Base-by-base conservation (phyloP, 805 yeast genomes). In the Kodamaea nitidulidarum region DNA sequence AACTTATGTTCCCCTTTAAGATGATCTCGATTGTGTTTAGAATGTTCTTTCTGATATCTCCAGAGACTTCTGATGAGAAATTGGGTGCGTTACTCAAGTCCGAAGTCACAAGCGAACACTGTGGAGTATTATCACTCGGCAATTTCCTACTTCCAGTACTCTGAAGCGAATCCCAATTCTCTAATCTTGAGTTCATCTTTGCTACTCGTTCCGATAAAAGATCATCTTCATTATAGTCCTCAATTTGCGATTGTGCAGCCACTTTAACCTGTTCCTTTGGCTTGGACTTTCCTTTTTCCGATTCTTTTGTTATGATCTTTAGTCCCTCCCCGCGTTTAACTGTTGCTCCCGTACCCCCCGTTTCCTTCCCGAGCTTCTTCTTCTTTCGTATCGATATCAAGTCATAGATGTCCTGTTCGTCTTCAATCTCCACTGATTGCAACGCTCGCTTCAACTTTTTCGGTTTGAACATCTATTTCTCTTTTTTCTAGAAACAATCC, bases 391-490 rank as follows among this genome's bases (percentile, higher is more conserved):
- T 39, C 4, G 40, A 32, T 16, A 50, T 39, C 36, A 43, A n/a
- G 15, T 43, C 44, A 17, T 48, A 46, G 4, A 46, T 48, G 30
- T 48, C 52, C 8, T 43, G 51, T 11, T 46, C 48, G 22, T 41
- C 48, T 9, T 46, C 50, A 11, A 40, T 37, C 16, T 42, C 43
- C 15, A 18, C 39, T n/a, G 28, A 14, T 14, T 8, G 7, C 28
- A 33, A 33, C 9, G 36, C 15, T 4, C 14, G 15, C 33, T 36
- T 36, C 14, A 10, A 6, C 32, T 36, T 36, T 17, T 15, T 16
- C 4, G 29, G 14, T 4, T 12, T 12, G 4, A 8, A 15, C 32
- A 30, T 30, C 9, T 11, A 20, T 7, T 16, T 21, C 28, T 24
- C 7, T 22, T 16, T 20, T 33, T 21, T 31, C 34, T 31, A 14